phyloP scores from a whole-genome alignment of 805 yeast species.

The Saturnispora dispora region DNA sequence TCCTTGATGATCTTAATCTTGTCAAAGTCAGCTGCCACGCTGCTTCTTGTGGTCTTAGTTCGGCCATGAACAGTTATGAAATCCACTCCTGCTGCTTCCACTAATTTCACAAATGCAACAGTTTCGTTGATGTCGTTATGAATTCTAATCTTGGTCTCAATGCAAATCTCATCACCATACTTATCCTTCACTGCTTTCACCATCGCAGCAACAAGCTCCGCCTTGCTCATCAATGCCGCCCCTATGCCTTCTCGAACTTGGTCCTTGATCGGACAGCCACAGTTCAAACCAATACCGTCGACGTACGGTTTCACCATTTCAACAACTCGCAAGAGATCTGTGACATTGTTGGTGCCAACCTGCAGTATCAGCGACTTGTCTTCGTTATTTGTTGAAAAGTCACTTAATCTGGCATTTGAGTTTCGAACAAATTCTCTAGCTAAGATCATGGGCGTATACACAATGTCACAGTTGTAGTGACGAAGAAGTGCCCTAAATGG shows the following conservation, averaged over 20 bases:
- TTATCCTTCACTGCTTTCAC: constrained; percentile 70
- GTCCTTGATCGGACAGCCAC: constrained; percentile 96
- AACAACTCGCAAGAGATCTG: constrained; percentile 73
- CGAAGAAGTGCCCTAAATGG: constrained; percentile 81
- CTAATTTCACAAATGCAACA: constrained; percentile 55
- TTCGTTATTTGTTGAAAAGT: constrained; percentile 66
- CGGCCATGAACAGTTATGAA: constrained; percentile 93
- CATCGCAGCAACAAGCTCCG: constrained; percentile 74
- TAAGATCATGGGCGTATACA: constrained; percentile 91
- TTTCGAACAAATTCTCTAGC: constrained; percentile 92
- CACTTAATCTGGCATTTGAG: constrained; percentile 68
- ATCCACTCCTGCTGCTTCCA: constrained; percentile 86
- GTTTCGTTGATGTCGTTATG: constrained; percentile 73
- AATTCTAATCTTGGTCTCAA: constrained; percentile 89
- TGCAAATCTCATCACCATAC: constrained; percentile 61
- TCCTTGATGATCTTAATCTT: constrained; percentile 64
- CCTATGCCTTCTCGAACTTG: constrained; percentile 96
- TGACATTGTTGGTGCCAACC: constrained; percentile 79
- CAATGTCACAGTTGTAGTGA: constrained; percentile 67
- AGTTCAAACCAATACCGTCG: constrained; percentile 90
- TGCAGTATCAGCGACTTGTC: constrained; percentile 79
- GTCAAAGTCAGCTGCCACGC: constrained; percentile 72
- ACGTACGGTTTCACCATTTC: constrained; percentile 85
- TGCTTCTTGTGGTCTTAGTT: constrained; percentile 73
- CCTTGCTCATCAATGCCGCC: constrained; percentile 83